Base-by-base conservation (phyloP, 805 yeast species). In the Yamadazyma nakazawae region DNA sequence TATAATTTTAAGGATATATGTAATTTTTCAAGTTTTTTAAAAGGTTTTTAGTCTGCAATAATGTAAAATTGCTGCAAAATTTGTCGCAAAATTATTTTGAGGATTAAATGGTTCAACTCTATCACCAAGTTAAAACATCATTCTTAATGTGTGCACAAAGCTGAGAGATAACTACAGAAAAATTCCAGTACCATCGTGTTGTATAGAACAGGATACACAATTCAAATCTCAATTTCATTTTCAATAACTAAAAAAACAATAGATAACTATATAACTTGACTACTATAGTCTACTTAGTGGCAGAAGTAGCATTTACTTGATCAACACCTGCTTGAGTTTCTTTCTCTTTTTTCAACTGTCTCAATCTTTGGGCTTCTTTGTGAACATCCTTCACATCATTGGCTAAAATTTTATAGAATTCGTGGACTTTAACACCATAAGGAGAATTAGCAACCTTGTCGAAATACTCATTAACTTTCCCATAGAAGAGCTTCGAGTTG, bases 311-410 rank as follows among this genome's bases (percentile, higher is more conserved):
- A 16, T 18, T 36, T 3, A 32, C 42, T n/a, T 16, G 42, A 17
- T 34, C 42, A 40, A 43, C 48, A 26, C 37, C 31, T 17, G 35
- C 21, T 37, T 44, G 31, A n/a, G 31, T 11, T 39, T 48, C 52
- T 32, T 62, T 51, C 26, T 59, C 57, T 57, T 72, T 73, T 63
- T 83, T 79, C 58, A 84, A 58, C 32, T 78, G 84, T 17, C 85
- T 85, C 59, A 86, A 72, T 56, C 92, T 74, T 53, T 74, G 73
- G 18, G 95, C 95, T 66, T 86, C 92, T 45, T 72, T 75, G 62
- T 87, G 91, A 41, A 86, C 86, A 46, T 81, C 82, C 44, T 68
- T 66, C 1, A 77, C 85, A 53, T 82, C 85, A 48, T 69, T 71
- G 14, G 77, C 77, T 34, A 80, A 74, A 24, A 61, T 74, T 28